Evolutionary conservation across 1,284 basidiomycete genomes (phyloP), one percentile per base, ranked within the genome.

Genomic region (Volvariella surrecta): DNA sequence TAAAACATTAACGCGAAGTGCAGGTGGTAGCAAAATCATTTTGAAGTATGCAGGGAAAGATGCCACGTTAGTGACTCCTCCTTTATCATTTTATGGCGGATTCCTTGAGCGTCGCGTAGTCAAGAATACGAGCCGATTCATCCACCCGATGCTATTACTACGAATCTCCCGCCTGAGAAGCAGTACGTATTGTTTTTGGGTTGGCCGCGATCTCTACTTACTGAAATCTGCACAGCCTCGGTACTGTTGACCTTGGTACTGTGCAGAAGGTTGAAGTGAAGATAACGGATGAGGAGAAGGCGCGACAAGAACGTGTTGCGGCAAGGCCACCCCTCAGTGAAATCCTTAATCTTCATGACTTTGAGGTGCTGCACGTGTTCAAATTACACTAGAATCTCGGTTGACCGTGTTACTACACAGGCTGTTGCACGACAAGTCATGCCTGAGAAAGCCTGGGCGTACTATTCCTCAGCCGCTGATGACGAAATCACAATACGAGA

Each of bases 401-500:
- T 28, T 28, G 24, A 28, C 24, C 24, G 24, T 35, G 13, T 43
- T 34, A 15, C 16, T 47, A 85, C n/a, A n/a, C n/a, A n/a, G 79
- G 73, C 79, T 22, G 78, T 93, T 40, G 89, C 86, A 6, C 76
- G 73, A 54, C 63, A 68, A 48, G 79, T 86, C 6, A 80, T 94
- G 71, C 69, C 78, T 0, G 76, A 81, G 43, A 85, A 87, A 54
- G 88, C 86, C 0, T 93, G 90, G 90, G 89, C 89, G 18, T 94
- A 92, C 61, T 92, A 91, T 57, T 83, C 80, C 24, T 88, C 83
- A 13, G 90, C 89, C 10, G 80, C 89, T 9, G 89, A 93, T 56
- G 89, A 92, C 55, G 89, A 92, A 61, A 87, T 91, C 53, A 93
- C 85, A 28, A 77, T 76, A 61, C 73, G 92, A 18, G 92, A 97